Conservation (phyloP, 1,284 basidiomycete species). For the Cutaneotrichosporon sp. region DNA sequence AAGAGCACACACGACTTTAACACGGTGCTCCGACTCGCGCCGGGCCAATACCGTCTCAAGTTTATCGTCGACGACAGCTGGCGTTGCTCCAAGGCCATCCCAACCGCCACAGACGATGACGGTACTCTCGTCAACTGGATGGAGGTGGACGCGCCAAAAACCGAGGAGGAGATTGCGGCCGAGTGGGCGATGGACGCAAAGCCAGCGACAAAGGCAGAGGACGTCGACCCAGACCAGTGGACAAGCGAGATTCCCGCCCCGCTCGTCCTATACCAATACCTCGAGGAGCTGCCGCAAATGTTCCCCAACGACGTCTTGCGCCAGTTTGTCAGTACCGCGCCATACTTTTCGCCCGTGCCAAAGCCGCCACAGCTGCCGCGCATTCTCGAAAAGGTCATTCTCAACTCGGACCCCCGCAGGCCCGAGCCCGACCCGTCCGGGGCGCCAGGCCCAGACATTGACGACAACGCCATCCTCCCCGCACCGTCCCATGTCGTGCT, state of each 20-base stretch:
- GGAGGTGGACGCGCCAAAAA: slow-evolving; percentile 50
- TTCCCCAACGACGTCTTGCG: slow-evolving; percentile 16
- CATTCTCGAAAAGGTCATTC: slow-evolving; percentile 73
- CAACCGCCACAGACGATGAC: slow-evolving; percentile 89
- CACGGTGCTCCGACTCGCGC: slow-evolving; percentile 57
- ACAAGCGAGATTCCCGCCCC: slow-evolving; percentile 68
- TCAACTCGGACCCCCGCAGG: slow-evolving; percentile 59
- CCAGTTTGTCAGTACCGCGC: slow-evolving; percentile 37
- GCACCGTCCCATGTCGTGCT: slow-evolving; percentile 69
- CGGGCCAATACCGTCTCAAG: slow-evolving; percentile 91
- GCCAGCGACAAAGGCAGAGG: slow-evolving; percentile 31
- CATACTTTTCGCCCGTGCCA: slow-evolving; percentile 54
- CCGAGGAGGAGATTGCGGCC: slow-evolving; percentile 42
- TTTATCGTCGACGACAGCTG: slow-evolving; percentile 93
- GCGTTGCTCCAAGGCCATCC: slow-evolving; percentile 67
- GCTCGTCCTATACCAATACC: slow-evolving; percentile 68
- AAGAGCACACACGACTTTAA: slow-evolving; percentile 51
- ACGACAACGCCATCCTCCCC: slow-evolving; percentile 88
- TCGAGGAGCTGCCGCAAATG: slow-evolving; percentile 65
- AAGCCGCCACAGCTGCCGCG: slow-evolving; percentile 80
- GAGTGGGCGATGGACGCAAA: slow-evolving; percentile 45
- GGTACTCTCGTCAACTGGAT: slow-evolving; percentile 95
- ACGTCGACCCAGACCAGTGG: slow-evolving; percentile 55
- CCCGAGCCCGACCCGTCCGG: slow-evolving; percentile 20
- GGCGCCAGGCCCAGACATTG: slow-evolving; percentile 48